Base-by-base conservation (phyloP, 139 green algal genomes). In the Tetradesmus obliquus region DNA sequence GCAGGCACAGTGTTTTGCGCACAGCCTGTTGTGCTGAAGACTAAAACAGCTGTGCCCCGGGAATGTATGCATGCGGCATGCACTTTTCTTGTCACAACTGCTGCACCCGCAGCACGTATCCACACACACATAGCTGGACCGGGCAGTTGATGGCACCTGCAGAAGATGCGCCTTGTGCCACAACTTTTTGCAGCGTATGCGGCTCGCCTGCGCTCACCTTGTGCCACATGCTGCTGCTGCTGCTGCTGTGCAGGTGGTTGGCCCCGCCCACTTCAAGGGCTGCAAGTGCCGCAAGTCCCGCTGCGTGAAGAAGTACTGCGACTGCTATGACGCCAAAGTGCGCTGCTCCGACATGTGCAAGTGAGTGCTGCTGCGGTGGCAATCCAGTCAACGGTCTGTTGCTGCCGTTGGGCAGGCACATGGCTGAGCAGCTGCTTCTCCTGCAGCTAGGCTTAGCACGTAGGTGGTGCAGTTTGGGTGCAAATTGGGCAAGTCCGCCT, bases 221-320 rank as follows among this genome's bases (percentile, higher is more conserved):
- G 55, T 89, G 84, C 62, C 5, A 3, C 20, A 82, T 19, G 17
- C 22, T 91, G 45, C 69, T 20, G 5, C 71, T 69, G 69, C 22
- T 72, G 22, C 83, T 88, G 24, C 76, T 80, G 7, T 4, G 1
- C 57, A 74, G 72, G 81, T 86, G 7, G 88, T 55, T 45, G 62
- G 79, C 22, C 24, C 55, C 57, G 20, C 72, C 62, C 95, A 97
- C 92, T 95, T 95, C 85, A 97, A 96, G 86, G 96, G 96, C 86
- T 98, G 96, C 92, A 93, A 94, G 55, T 98, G 96, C 94, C 53
- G 60, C 53, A 94, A 93, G 84, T 94, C 91, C 0, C 84, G 92
- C 22, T 96, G 94, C 85, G 90, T 94, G 15, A 96, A 96, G 84
- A 95, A 95, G 91, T 97, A 98, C 88, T 98, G 96, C 88, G 96